phyloP scores from a whole-genome alignment of 352 stramenopile genomes.

The Phytopythium vexans region DNA sequence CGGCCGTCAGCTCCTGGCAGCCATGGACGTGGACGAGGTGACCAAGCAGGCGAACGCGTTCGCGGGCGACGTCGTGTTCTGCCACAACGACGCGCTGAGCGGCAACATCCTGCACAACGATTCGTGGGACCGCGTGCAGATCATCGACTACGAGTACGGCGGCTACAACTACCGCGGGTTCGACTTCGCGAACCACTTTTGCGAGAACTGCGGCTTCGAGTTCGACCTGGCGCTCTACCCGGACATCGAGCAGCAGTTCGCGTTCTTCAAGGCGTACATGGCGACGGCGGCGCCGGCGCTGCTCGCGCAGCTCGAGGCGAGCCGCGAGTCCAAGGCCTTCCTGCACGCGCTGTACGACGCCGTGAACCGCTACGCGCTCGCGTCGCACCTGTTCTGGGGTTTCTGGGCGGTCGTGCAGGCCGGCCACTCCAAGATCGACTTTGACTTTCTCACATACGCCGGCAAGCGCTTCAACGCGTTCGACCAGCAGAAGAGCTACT shows the following conservation, averaged over 20 bases:
- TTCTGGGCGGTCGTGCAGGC: slow-evolving; percentile 93
- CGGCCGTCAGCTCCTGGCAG: slow-evolving; percentile 48
- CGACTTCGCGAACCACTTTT: slow-evolving; percentile 96
- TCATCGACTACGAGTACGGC: slow-evolving; percentile 96
- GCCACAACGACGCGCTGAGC: slow-evolving; percentile 93
- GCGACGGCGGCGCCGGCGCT: slow-evolving; percentile 54
- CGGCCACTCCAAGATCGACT: slow-evolving; percentile 87
- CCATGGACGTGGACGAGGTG: slow-evolving; percentile 60
- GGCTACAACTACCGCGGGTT: slow-evolving; percentile 92
- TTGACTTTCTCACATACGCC: slow-evolving; percentile 87
- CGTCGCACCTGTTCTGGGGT: slow-evolving; percentile 92
- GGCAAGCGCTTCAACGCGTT: slow-evolving; percentile 81
- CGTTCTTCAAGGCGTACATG: slow-evolving; percentile 89
- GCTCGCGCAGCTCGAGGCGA: slow-evolving; percentile 56
- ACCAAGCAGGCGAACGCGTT: slow-evolving; percentile 76
- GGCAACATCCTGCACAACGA: slow-evolving; percentile 83
- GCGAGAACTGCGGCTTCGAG: slow-evolving; percentile 93
- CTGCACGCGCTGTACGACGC: slow-evolving; percentile 79
- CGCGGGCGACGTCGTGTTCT: slow-evolving; percentile 85
- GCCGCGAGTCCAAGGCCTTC: slow-evolving; percentile 79
- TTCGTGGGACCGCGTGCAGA: slow-evolving; percentile 80
- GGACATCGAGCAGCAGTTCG: slow-evolving; percentile 72
- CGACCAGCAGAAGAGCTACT: slow-evolving; percentile 66
- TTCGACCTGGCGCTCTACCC: slow-evolving; percentile 87
- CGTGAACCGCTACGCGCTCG: slow-evolving; percentile 86